A percentile compares a stretch with the other conserved stretches of the same genome.
Evolutionary conservation across 371 early-diverging fungal species (phyloP).

Genomic region (Smittium mucronatum): DNA sequence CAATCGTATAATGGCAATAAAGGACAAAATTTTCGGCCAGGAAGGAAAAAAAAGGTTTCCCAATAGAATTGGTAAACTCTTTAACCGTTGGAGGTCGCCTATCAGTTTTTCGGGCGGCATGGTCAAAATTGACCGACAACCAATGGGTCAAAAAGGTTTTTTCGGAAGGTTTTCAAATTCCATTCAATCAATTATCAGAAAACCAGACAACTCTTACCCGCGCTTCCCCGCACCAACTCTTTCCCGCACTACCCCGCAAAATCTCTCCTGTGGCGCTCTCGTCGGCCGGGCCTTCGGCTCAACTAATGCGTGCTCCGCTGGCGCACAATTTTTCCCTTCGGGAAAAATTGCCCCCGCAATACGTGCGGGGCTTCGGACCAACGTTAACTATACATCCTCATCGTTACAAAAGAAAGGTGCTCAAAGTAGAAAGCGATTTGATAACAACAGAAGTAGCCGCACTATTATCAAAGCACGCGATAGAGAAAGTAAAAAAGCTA

Average conservation of each 20-base stretch:
- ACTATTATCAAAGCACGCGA: slow-evolving; percentile 11
- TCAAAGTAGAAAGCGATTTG: neutral
- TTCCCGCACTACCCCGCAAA: neutral
- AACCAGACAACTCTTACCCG: neutral
- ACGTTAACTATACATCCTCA: neutral
- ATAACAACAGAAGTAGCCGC: neutral
- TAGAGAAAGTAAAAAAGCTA: neutral
- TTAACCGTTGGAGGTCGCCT: neutral
- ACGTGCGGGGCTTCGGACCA: neutral
- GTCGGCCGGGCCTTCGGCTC: too few species aligned
- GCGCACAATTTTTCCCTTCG: too few species aligned
- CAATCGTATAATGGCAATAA: neutral
- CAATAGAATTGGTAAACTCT: neutral
- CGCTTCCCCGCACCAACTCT: neutral
- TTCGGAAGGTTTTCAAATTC: neutral
- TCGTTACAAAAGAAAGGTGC: neutral
- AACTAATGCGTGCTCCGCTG: too few species aligned
- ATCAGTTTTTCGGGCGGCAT: neutral
- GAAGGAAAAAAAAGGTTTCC: neutral
- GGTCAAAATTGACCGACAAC: neutral
- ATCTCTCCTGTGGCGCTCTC: neutral
- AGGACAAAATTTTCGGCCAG: neutral
- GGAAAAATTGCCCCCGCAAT: too few species aligned
- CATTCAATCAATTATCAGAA: neutral
- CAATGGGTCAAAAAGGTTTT: neutral